Percentiles rank a stretch among this genome's conserved stretches.
These are phyloP conservation scores for Ustilaginoidea virens DNA, from an alignment of 2,329 filamentous ascomycete species.

Conservation along the genomic window DNA sequence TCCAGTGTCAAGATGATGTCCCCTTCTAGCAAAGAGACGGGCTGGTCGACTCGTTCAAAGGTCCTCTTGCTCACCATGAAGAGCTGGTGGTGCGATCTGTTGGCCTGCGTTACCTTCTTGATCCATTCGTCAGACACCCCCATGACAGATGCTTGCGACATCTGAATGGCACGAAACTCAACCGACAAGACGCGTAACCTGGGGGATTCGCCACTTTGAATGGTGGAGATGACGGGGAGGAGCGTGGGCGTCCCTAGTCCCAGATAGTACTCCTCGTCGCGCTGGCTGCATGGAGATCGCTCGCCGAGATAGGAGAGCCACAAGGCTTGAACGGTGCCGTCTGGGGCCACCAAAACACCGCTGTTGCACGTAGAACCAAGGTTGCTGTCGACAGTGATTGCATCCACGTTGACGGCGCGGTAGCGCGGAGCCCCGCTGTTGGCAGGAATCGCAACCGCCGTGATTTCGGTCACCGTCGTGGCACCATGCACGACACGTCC, in stretches of 20 bases:
- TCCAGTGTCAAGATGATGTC: slow-evolving; percentile 89
- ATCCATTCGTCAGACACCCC: slow-evolving; percentile 95
- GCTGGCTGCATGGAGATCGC: slow-evolving; percentile 58
- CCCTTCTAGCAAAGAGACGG: slow-evolving; percentile 60
- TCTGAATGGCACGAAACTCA: slow-evolving; percentile 88
- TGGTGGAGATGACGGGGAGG: slow-evolving; percentile 73
- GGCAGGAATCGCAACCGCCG: slow-evolving; percentile 87
- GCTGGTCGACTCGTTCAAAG: slow-evolving; percentile 38
- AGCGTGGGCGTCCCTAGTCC: slow-evolving; percentile 80
- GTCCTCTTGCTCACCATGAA: slow-evolving; percentile 96
- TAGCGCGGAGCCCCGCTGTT: slow-evolving; percentile 87
- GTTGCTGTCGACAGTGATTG: slow-evolving; percentile 90
- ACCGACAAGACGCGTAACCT: slow-evolving; percentile 83
- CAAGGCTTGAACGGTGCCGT: slow-evolving; percentile 84
- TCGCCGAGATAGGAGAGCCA: slow-evolving; percentile 97
- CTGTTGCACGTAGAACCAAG: slow-evolving; percentile 85
- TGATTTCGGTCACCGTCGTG: slow-evolving; percentile 92
- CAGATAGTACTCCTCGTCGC: slow-evolving; percentile 93
- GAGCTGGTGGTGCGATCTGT: slow-evolving; percentile 84
- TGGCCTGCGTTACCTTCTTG: slow-evolving; percentile 70
- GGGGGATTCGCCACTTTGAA: slow-evolving; percentile 65
- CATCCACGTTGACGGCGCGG: slow-evolving; percentile 87
- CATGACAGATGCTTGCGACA: slow-evolving; percentile 95
- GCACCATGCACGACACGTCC: slow-evolving; percentile 85
- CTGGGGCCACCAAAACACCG: slow-evolving; percentile 76